Conservation (phyloP, 495 filamentous ascomycete genomes). For the Talaromyces thailandensis region DNA sequence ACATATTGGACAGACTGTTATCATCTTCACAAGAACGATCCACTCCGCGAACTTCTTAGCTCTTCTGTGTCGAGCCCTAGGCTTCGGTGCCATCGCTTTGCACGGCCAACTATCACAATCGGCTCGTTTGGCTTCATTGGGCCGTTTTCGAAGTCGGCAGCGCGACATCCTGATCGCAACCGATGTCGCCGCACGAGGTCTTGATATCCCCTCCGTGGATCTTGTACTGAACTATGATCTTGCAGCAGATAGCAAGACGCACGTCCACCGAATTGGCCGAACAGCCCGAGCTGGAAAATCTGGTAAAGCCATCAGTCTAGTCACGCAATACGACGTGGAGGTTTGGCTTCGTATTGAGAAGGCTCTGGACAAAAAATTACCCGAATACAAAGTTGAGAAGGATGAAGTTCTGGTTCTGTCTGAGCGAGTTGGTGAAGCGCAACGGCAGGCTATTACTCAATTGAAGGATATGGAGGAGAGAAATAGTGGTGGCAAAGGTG, state of each 20-base stretch:
- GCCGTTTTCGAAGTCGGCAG: conserved; percentile 47
- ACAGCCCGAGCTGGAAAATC: conserved; percentile 74
- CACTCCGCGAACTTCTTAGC: conserved; percentile 80
- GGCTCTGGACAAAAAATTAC: conserved; percentile 48
- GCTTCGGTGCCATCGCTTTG: conserved; percentile 79
- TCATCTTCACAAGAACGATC: conserved; percentile 91
- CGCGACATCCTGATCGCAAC: conserved; percentile 88
- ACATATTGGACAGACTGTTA: conserved; percentile 68
- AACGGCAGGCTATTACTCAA: conserved; percentile 68
- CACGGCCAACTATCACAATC: conserved; percentile 86
- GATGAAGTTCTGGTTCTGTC: conserved; percentile 85
- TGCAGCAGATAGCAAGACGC: conserved; percentile 67
- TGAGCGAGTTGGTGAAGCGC: conserved; percentile 72
- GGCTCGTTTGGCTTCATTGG: conserved; percentile 71
- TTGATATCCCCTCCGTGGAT: conserved; percentile 78
- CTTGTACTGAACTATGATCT: conserved; percentile 72
- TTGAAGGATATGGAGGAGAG: conserved; percentile 81
- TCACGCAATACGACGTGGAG: conserved; percentile 90
- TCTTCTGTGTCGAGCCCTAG: conserved; percentile 69
- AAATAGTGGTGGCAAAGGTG: conserved; percentile 50
- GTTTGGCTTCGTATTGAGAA: conserved; percentile 77
- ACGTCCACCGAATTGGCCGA: conserved; percentile 77
- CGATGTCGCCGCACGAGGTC: conserved; percentile 85
- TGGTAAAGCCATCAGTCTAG: conserved; percentile 63
- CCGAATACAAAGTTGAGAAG: conserved; percentile 56